Conservation (phyloP, 192 early-diverging fungal genomes). For the Radiomyces spectabilis region DNA sequence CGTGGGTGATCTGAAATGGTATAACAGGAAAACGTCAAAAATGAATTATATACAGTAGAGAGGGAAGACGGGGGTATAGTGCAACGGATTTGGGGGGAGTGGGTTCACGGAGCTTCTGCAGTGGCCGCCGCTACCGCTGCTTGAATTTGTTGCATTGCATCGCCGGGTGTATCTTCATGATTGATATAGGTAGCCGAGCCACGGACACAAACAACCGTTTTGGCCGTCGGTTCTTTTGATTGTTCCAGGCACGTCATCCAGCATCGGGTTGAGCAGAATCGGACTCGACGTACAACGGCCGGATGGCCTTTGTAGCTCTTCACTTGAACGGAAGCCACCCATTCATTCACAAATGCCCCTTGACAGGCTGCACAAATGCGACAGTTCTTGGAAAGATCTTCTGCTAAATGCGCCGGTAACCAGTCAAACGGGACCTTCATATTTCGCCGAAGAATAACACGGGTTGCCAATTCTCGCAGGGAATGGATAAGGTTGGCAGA, state of each 20-base stretch:
- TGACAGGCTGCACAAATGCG: constrained; percentile 17
- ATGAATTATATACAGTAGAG: too few species aligned
- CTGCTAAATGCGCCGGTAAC: constrained; percentile 19
- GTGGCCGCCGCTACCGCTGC: too few species aligned
- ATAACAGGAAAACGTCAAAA: too few species aligned
- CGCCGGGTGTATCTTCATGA: too few species aligned
- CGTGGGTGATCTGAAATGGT: too few species aligned
- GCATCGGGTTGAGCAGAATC: constrained; percentile 38
- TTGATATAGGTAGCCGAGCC: too few species aligned
- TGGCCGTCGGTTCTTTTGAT: neutral
- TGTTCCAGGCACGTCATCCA: constrained; percentile 21
- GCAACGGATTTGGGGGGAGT: too few species aligned
- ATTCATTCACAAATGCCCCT: constrained; percentile 41
- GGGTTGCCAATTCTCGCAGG: constrained; percentile 33
- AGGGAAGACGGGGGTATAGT: too few species aligned
- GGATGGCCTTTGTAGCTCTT: constrained; percentile 45
- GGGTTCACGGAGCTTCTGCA: too few species aligned
- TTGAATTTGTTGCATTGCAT: too few species aligned
- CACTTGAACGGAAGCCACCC: constrained; percentile 44
- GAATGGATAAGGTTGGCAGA: constrained; percentile 33
- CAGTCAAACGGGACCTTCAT: constrained; percentile 23
- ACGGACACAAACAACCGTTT: neutral
- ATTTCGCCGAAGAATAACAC: constrained; percentile 21
- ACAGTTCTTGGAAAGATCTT: neutral
- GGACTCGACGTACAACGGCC: constrained; percentile 39